phyloP scores from a whole-genome alignment of 768 basidiomycete species.

The Lepiota brunneoincarnata region DNA sequence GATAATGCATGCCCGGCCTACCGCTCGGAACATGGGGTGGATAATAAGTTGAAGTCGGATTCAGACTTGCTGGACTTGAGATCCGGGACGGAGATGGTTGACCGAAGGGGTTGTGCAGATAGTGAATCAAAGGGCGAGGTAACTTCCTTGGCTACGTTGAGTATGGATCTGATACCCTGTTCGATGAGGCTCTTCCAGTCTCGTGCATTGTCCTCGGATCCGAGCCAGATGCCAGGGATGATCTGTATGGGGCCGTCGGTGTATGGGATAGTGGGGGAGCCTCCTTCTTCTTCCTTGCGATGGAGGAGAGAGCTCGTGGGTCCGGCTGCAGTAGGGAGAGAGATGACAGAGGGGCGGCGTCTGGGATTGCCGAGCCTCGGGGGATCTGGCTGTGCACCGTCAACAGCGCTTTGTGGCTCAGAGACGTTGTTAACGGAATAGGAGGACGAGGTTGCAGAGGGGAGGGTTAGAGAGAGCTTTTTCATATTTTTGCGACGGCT shows the following conservation, averaged over 20 bases:
- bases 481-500: conserved; percentile 67
- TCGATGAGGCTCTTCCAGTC: conserved; percentile 73
- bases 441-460: conserved; percentile 58
- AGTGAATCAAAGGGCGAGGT: conserved; percentile 60
- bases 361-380: conserved; percentile 24
- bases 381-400: conserved; percentile 24
- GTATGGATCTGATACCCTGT: conserved; percentile 72
- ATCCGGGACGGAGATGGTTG: conserved; percentile 69
- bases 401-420: conserved; percentile 29
- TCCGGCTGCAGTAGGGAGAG: conserved; percentile 56
- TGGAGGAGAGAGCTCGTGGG: conserved; percentile 51
- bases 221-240: conserved; percentile 85
- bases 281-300: conserved; percentile 61
- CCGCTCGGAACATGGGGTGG: conserved; percentile 66
- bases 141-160: conserved; percentile 95
- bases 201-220: conserved; percentile 88
- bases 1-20: conserved; percentile 80
- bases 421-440: conserved; percentile 43
- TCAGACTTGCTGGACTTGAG: conserved; percentile 37
- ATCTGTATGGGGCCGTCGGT: conserved; percentile 79
- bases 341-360: conserved; percentile 70
- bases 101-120: conserved; percentile 47
- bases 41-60: conserved; percentile 53
- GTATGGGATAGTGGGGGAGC: conserved; percentile 67
- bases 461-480: conserved; percentile 67